Conservation (phyloP, 805 yeast genomes). For the Saturnispora besseyi region DNA sequence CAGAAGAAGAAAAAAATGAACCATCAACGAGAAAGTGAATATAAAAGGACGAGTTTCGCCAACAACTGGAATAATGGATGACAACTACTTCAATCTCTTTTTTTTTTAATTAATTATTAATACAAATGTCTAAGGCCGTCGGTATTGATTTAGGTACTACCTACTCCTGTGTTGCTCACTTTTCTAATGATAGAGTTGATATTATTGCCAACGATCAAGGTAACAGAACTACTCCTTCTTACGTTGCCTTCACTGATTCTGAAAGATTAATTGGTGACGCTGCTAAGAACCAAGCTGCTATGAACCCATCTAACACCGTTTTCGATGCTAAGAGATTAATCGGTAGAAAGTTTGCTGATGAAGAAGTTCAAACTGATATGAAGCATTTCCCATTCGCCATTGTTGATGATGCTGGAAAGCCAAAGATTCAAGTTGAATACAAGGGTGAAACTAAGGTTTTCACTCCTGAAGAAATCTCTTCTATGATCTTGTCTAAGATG, state of each 20-base stretch:
- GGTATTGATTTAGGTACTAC: constrained; percentile 85
- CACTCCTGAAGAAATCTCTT: constrained; percentile 91
- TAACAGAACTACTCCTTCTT: constrained; percentile 96
- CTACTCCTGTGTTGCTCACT: constrained; percentile 93
- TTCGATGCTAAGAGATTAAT: constrained; percentile 89
- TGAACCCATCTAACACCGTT: constrained; percentile 86
- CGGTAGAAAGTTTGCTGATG: constrained; percentile 81
- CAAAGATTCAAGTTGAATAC: constrained; percentile 82
- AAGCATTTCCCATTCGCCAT: constrained; percentile 92
- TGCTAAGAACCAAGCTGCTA: constrained; percentile 95
- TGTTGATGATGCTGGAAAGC: constrained; percentile 75
- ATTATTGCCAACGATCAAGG: constrained; percentile 97
- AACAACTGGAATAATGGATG: background rate
- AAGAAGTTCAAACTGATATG: constrained; percentile 73
- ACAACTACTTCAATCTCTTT: background rate
- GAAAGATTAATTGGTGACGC: constrained; percentile 96
- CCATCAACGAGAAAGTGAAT: background rate
- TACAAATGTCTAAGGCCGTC: constrained; percentile 41
- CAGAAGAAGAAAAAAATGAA: background rate
- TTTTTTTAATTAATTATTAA: background rate
- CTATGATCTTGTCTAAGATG: constrained; percentile 72
- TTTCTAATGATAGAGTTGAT: constrained; percentile 86
- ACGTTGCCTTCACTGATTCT: constrained; percentile 86
- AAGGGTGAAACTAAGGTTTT: constrained; percentile 88
- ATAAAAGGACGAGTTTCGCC: background rate